These are phyloP conservation scores for Paratinospora sagittata DNA, from an alignment of 164 flowering plant species.

Conservation along the genomic window DNA sequence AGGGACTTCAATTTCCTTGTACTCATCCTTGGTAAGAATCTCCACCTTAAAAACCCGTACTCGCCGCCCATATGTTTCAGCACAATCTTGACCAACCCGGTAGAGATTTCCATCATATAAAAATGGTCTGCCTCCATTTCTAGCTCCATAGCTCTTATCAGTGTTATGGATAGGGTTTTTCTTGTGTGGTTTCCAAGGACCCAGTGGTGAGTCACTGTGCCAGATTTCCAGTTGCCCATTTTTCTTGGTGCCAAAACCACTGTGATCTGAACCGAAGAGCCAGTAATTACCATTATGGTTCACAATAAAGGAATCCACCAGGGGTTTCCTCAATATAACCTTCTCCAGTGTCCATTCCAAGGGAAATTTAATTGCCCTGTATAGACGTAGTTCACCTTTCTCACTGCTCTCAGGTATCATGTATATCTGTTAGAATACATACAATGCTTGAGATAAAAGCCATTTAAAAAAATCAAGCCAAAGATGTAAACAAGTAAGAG, in stretches of 20 bases:
- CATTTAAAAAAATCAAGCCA: background rate
- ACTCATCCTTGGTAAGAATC: constrained; percentile 55
- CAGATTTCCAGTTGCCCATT: constrained; percentile 89
- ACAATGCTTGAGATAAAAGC: background rate
- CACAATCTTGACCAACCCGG: constrained; percentile 88
- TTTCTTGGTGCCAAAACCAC: constrained; percentile 60
- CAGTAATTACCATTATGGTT: constrained; percentile 54
- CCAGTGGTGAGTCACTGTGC: constrained; percentile 76
- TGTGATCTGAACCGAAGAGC: constrained; percentile 93
- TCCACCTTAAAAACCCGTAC: constrained; percentile 61
- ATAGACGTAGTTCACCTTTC: constrained; percentile 82
- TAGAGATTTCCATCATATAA: constrained; percentile 56
- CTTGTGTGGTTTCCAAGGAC: constrained; percentile 93
- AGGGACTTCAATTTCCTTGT: constrained; percentile 75
- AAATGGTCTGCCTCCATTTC: constrained; percentile 95
- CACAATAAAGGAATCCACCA: constrained; percentile 70
- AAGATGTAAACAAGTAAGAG: background rate
- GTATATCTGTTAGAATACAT: constrained; percentile 54
- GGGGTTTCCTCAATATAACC: constrained; percentile 66
- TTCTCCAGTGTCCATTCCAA: constrained; percentile 72
- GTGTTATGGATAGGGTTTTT: constrained; percentile 70
- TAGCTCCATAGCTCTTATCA: constrained; percentile 58
- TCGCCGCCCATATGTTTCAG: constrained; percentile 71
- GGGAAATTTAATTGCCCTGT: constrained; percentile 71
- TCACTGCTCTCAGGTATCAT: constrained; percentile 92